These are phyloP conservation scores for Chrysosporium queenslandicum DNA, from an alignment of 2,329 filamentous ascomycete genomes.

Conservation along the genomic window DNA sequence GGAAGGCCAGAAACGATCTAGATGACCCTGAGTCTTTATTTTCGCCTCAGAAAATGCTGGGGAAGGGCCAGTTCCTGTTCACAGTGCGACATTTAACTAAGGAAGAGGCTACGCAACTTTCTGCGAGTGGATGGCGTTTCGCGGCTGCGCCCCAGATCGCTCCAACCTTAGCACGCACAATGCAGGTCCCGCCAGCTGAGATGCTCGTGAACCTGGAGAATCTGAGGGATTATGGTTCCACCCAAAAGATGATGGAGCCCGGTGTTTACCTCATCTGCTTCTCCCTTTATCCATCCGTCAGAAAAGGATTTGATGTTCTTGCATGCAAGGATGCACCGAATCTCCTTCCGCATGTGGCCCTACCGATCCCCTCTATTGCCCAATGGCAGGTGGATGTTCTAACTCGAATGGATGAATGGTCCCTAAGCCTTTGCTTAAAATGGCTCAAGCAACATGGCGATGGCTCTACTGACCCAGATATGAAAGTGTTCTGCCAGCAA, in stretches of 20 bases:
- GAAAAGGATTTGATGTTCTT: constrained; percentile 54
- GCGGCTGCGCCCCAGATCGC: constrained; percentile 59
- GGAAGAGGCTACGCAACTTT: constrained; percentile 53
- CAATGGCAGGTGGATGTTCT: constrained; percentile 47
- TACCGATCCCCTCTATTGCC: constrained; percentile 47
- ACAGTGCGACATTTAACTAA: constrained; percentile 55
- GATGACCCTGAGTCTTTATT: constrained; percentile 34
- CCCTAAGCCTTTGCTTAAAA: constrained; percentile 29
- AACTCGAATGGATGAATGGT: constrained; percentile 35
- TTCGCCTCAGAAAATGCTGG: constrained; percentile 36
- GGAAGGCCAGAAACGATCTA: constrained; percentile 18
- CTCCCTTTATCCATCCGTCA: constrained; percentile 39
- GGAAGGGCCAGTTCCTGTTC: constrained; percentile 70
- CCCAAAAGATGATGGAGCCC: constrained; percentile 22
- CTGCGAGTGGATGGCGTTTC: constrained; percentile 68
- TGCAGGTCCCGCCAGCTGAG: constrained; percentile 60
- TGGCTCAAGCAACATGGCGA: constrained; percentile 25
- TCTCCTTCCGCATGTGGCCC: constrained; percentile 49
- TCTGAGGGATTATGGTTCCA: constrained; percentile 49
- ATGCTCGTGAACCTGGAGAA: constrained; percentile 52
- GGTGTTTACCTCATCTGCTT: constrained; percentile 38
- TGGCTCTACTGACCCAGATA: constrained; percentile 20
- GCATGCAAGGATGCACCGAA: constrained; percentile 49
- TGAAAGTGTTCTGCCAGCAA: constrained; percentile 37
- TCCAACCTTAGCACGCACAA: constrained; percentile 56